phyloP scores from a whole-genome alignment of 305 asterid genomes.

The Salvia sclarea region DNA sequence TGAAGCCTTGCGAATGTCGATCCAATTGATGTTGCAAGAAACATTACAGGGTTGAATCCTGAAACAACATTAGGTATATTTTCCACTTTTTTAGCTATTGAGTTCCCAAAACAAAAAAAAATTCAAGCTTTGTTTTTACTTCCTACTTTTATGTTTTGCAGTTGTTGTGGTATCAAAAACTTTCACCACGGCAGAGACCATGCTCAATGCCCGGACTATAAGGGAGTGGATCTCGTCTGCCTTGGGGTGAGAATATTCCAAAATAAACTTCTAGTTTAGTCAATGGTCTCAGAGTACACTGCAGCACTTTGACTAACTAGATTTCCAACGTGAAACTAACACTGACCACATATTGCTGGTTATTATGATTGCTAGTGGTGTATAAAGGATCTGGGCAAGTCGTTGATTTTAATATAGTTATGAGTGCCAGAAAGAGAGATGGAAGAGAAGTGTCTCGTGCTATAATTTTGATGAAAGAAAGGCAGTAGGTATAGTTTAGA shows the following conservation, averaged over 20 bases:
- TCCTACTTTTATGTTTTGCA: slow-evolving; percentile 41
- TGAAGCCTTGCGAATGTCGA: slow-evolving; percentile 97
- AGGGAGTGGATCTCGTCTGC: slow-evolving; percentile 97
- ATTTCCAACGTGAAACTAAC: not conserved
- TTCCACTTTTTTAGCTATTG: slow-evolving; percentile 23
- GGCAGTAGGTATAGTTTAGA: not conserved
- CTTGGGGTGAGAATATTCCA: slow-evolving; percentile 66
- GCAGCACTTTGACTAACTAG: slow-evolving; percentile 11
- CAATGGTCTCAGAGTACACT: not conserved
- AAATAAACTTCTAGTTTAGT: not conserved
- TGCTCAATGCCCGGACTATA: slow-evolving; percentile 93
- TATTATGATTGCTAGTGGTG: not conserved
- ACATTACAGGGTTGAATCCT: slow-evolving; percentile 80
- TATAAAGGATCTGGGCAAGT: slow-evolving; percentile 7
- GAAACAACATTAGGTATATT: slow-evolving; percentile 88
- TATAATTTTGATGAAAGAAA: slow-evolving; percentile 19
- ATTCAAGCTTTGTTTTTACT: slow-evolving; percentile 14
- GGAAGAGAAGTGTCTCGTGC: slow-evolving; percentile 8
- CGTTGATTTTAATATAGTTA: not conserved
- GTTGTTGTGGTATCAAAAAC: slow-evolving; percentile 98
- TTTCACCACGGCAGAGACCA: slow-evolving; percentile 98
- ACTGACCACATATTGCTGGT: slow-evolving; percentile 25
- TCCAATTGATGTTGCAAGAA: slow-evolving; percentile 91
- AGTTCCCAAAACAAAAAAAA: not conserved
- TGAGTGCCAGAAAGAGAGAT: slow-evolving; percentile 2